Evolutionary conservation across 2,329 filamentous ascomycete species (phyloP), one percentile per base, ranked within the genome.

Genomic region (Shiraia sp.): DNA sequence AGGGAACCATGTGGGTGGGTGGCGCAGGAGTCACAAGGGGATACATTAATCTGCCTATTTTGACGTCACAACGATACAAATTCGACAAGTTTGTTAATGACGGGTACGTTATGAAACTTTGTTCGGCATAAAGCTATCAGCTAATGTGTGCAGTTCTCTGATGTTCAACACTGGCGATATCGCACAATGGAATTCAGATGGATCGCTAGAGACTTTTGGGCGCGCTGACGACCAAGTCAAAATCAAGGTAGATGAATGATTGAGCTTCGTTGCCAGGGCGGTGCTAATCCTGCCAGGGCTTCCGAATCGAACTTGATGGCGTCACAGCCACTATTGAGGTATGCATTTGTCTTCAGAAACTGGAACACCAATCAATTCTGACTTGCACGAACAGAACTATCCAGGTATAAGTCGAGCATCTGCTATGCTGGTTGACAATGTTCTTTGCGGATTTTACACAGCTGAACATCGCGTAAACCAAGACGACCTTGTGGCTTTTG

Each of bases 111-210:
- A 13, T 29, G 2, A 8, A 7, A 2, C 4, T 17, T 25, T 24
- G 7, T 10, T 9, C 1, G 6, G 5, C 24, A 2, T 15, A 15
- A 14, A 5, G 12, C 42, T 52, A 3, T 53, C 3, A 10, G 6
- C 19, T 8, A 22, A 22, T 22, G 8, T 1, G 12, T 4, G 2
- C 17, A 66, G 62, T 2, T 63, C 59, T 2, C 69, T 68, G 50
- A 82, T 83, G 76, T 83, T 80, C 64, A 79, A 80, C 53, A 83
- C 81, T 2, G 81, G 80, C 6, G 81, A 84, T 50, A 70, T 83
- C 15, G 79, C 76, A 13, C 70, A 72, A 10, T 83, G 80, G 79
- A 70, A 71, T 26, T 57, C 69, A 2, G 75, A 80, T 51, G 80
- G 81, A 9, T 73, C 71, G 17, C 68, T 84, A 26, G 72, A 80